Percentiles rank a stretch among this genome's conserved stretches.
Evolutionary conservation across 164 flowering plant species (phyloP).

Genomic region (Stephania yunnanensis): DNA sequence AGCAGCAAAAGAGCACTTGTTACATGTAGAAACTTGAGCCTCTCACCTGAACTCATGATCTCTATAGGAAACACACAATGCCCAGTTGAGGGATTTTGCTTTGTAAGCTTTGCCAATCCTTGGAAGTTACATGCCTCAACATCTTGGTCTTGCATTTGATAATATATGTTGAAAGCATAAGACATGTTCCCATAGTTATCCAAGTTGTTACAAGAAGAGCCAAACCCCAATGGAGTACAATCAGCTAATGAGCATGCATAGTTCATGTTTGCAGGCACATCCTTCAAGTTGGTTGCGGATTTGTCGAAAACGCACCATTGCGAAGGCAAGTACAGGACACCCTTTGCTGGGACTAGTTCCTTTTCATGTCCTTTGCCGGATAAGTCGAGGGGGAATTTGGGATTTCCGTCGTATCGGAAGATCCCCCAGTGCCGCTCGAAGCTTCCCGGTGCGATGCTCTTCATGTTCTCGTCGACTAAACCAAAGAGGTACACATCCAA

Average conservation of each 20-base stretch:
- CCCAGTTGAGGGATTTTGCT: constrained; percentile 33
- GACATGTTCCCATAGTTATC: constrained; percentile 51
- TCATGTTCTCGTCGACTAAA: constrained; percentile 68
- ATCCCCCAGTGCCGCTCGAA: constrained; percentile 99
- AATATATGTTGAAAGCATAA: constrained; percentile 78
- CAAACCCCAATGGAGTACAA: constrained; percentile 66
- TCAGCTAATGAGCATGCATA: constrained; percentile 66
- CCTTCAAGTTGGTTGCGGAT: constrained; percentile 17
- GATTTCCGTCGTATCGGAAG: constrained; percentile 68
- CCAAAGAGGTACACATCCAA: constrained; percentile 73
- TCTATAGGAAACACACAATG: constrained; percentile 69
- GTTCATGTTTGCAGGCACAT: constrained; percentile 31
- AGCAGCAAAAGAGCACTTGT: constrained; percentile 5
- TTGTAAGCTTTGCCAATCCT: constrained; percentile 53
- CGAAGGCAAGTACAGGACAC: constrained; percentile 46
- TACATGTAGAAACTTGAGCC: constrained; percentile 6
- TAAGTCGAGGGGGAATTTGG: constrained; percentile 68
- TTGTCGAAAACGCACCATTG: constrained; percentile 64
- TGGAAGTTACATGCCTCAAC: constrained; percentile 60
- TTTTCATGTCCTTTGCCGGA: constrained; percentile 51
- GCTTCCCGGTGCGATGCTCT: constrained; percentile 72
- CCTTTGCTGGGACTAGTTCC: constrained; percentile 45
- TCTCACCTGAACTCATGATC: constrained; percentile 30
- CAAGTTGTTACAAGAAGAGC: constrained; percentile 53
- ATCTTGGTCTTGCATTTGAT: constrained; percentile 62